Percentiles rank a stretch among this genome's conserved stretches.
Conservation (phyloP, 805 yeast species). For the baker's yeast (Saccharomyces cerevisiae) region DNA sequence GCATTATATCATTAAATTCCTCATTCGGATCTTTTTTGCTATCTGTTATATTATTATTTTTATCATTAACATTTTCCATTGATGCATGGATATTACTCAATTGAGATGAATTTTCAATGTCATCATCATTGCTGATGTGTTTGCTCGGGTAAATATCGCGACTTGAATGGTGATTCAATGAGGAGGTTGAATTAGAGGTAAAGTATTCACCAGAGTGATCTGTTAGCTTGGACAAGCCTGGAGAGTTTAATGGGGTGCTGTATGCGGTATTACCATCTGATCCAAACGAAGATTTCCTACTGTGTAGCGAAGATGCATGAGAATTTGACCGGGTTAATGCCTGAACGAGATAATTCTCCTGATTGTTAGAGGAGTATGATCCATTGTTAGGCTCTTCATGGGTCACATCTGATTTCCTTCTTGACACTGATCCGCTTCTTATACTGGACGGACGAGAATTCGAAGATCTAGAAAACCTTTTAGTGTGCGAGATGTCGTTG, state of each 20-base stretch:
- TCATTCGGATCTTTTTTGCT: conserved; percentile 6
- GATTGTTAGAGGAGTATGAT: neutral
- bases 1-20: neutral
- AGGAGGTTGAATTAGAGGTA: neutral
- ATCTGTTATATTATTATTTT: conserved; percentile 17
- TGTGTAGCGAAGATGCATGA: conserved; percentile 24
- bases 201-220: neutral
- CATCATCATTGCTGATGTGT: neutral
- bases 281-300: conserved; percentile 26
- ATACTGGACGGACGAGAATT: conserved; percentile 14
- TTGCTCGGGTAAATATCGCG: neutral
- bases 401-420: conserved; percentile 16
- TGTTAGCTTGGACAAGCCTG: conserved; percentile 13
- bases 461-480: neutral
- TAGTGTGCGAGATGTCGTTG: conserved; percentile 4
- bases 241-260: conserved; percentile 29
- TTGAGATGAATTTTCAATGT: neutral
- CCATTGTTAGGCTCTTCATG: neutral
- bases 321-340: conserved; percentile 21
- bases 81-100: neutral
- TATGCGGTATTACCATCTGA: conserved; percentile 25
- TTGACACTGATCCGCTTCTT: conserved; percentile 18
- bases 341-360: conserved; percentile 1
- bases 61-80: conserved; percentile 5
- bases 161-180: neutral